These are phyloP conservation scores for Odontarrhena argentea DNA, from an alignment of 345 rosid genomes.

Conservation along the genomic window DNA sequence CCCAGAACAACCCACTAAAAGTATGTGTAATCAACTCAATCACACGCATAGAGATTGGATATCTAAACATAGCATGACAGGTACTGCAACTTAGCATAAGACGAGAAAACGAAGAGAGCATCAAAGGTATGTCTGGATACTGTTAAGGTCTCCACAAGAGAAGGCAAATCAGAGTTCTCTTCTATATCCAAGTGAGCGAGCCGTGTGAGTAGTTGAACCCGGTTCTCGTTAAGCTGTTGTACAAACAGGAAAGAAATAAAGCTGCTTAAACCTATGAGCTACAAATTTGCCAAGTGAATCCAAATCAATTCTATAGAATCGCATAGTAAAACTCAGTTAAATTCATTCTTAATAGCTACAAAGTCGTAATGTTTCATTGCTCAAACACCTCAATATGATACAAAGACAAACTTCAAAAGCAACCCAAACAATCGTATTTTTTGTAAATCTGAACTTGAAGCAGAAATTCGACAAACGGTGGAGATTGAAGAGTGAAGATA, in stretches of 20 bases:
- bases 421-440: neutral
- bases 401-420: neutral
- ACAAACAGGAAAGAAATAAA: conserved; percentile 5
- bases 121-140: conserved; percentile 55
- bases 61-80: neutral
- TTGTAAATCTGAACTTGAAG: neutral
- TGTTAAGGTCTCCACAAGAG: conserved; percentile 52
- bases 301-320: neutral
- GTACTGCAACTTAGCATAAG: neutral
- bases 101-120: neutral
- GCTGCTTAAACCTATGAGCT: conserved; percentile 21
- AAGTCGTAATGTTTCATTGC: neutral
- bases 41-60: neutral
- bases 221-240: conserved; percentile 71
- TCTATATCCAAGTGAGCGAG: conserved; percentile 51
- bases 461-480: neutral
- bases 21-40: neutral
- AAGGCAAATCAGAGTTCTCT: conserved; percentile 52
- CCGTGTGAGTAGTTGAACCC: conserved; percentile 54
- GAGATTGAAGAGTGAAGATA: neutral
- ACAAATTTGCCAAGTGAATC: neutral
- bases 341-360: neutral
- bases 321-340: conserved; percentile 3
- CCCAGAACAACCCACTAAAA: conserved; percentile 2
- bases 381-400: neutral